Conservation (phyloP, 2,329 filamentous ascomycete species). For the Chaetomium olivaceum region DNA sequence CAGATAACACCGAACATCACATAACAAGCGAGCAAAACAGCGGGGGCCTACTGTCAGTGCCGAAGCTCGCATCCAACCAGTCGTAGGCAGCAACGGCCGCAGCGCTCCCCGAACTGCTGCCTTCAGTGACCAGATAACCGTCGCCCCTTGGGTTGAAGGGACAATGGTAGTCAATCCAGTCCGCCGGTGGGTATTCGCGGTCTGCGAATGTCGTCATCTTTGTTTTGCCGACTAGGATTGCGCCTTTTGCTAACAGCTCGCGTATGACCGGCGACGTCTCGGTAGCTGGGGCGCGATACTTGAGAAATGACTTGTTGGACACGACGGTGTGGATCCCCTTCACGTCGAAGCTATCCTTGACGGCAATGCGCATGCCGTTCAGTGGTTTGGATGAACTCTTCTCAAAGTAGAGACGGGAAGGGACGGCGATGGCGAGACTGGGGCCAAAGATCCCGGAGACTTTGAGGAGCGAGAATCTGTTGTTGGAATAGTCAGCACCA, state of each 20-base stretch:
- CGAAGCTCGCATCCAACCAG: slow-evolving; percentile 15
- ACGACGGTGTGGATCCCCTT: slow-evolving; percentile 9
- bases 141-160: slow-evolving; percentile 21
- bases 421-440: background rate
- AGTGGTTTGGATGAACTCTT: slow-evolving; percentile 10
- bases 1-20: too few relatives aligned
- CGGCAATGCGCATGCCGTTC: slow-evolving; percentile 13
- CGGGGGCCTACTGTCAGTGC: slow-evolving; percentile 3
- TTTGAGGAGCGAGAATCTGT: too few relatives aligned
- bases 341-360: slow-evolving; percentile 21
- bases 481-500: too few relatives aligned
- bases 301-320: slow-evolving; percentile 7
- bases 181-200: slow-evolving; percentile 17
- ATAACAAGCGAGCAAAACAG: too few relatives aligned
- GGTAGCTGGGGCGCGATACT: background rate
- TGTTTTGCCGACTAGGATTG: slow-evolving; percentile 7
- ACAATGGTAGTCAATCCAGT: slow-evolving; percentile 23
- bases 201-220: slow-evolving; percentile 19
- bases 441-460: too few relatives aligned
- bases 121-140: slow-evolving; percentile 9
- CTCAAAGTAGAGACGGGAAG: background rate
- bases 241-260: background rate
- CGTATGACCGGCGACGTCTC: background rate
- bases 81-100: slow-evolving; percentile 14
- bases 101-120: slow-evolving; percentile 18